phyloP scores from a whole-genome alignment of 345 rosid species.

The Citrus australasica region DNA sequence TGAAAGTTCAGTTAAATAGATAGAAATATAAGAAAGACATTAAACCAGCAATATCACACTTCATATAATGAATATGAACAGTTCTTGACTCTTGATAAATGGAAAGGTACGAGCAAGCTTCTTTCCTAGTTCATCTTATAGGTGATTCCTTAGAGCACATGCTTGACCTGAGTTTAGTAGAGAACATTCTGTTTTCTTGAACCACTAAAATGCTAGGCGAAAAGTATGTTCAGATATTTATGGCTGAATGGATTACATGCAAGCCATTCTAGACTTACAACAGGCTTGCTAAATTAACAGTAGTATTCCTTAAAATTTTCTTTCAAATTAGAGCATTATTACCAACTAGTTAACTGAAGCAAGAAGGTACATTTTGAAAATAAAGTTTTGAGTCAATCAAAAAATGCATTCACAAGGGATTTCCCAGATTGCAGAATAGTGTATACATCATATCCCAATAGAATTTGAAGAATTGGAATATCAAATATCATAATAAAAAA shows the following conservation, averaged over 20 bases:
- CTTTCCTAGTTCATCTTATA: not conserved
- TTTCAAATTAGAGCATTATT: not conserved
- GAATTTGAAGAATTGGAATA: not conserved
- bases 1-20: constrained; percentile 28
- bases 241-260: not conserved
- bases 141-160: not conserved
- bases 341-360: not conserved
- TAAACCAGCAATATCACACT: not conserved
- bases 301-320: not conserved
- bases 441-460: not conserved
- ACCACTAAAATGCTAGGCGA: not conserved
- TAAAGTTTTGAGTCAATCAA: not conserved
- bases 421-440: not conserved
- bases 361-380: too few relatives aligned
- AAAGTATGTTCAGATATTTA: not conserved
- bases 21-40: not conserved
- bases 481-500: not conserved
- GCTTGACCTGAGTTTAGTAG: not conserved
- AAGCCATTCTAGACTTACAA: not conserved
- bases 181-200: not conserved
- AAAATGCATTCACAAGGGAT: not conserved
- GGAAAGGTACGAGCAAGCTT: not conserved
- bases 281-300: not conserved
- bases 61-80: not conserved
- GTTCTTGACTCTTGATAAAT: not conserved